These are phyloP conservation scores for Boechera divaricarpa DNA, from an alignment of 345 rosid genomes.

Conservation along the genomic window DNA sequence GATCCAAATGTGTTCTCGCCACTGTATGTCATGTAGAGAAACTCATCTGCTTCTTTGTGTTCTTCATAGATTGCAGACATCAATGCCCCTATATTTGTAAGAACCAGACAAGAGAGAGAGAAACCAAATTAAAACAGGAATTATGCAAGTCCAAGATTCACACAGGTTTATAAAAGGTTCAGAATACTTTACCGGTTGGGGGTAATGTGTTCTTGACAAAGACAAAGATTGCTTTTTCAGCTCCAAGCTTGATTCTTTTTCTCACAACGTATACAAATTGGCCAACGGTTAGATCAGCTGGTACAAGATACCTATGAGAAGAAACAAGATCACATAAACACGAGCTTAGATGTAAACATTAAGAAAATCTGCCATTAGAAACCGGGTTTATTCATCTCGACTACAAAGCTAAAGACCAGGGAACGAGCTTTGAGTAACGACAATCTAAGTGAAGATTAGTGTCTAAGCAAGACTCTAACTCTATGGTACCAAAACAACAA, in stretches of 20 bases:
- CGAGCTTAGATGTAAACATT: neutral
- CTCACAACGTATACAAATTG: constrained; percentile 87
- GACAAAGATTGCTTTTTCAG: constrained; percentile 87
- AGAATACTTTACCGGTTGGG: constrained; percentile 58
- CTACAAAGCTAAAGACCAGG: constrained; percentile 1
- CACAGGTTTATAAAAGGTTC: neutral
- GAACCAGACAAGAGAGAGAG: neutral
- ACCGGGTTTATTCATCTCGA: neutral
- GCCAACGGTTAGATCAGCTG: constrained; percentile 81
- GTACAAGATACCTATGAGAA: constrained; percentile 72
- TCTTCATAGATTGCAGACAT: constrained; percentile 83
- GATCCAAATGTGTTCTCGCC: constrained; percentile 86
- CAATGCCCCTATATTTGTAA: constrained; percentile 60
- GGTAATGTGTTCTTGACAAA: constrained; percentile 80
- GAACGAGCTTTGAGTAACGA: constrained; percentile 1
- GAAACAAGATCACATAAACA: constrained; percentile 10
- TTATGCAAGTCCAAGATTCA: neutral
- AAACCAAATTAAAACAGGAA: neutral
- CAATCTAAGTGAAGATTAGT: neutral
- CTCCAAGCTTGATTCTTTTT: constrained; percentile 80
- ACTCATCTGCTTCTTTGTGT: constrained; percentile 84
- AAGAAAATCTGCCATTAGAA: neutral
- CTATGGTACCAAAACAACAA: neutral
- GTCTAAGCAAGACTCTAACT: neutral
- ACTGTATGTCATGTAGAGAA: constrained; percentile 82